These are phyloP conservation scores for Eragrostis curvula DNA, from an alignment of 176 grass and related monocot species.

Conservation along the genomic window DNA sequence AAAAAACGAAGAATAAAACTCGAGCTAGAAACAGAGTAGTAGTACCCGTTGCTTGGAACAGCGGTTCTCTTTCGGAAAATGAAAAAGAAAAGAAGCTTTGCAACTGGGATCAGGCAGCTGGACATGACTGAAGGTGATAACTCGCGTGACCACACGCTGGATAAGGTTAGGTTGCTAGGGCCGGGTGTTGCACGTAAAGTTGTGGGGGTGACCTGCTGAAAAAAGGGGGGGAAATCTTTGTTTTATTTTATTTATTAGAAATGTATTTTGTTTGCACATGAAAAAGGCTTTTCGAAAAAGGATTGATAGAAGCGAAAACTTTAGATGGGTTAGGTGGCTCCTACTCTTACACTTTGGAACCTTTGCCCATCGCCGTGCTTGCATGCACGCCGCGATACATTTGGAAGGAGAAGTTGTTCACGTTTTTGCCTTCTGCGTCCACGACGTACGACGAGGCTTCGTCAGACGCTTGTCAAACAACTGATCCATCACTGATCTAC, in stretches of 20 bases:
- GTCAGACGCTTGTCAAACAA: slow-evolving; percentile 18
- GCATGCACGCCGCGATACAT: neutral
- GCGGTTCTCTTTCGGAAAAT: neutral
- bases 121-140: neutral
- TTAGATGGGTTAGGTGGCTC: neutral
- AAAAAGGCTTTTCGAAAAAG: neutral
- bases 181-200: neutral
- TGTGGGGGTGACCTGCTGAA: neutral
- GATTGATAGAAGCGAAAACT: neutral
- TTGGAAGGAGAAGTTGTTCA: slow-evolving; percentile 30
- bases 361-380: neutral
- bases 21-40: too few relatives aligned
- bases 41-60: neutral
- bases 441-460: neutral
- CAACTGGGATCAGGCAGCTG: neutral
- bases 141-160: neutral
- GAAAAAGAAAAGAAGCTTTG: neutral
- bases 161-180: neutral
- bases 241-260: neutral
- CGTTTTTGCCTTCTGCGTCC: slow-evolving; percentile 15
- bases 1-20: too few relatives aligned
- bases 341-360: too few relatives aligned
- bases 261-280: neutral
- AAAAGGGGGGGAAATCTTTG: neutral
- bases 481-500: neutral